phyloP scores from a whole-genome alignment of 345 rosid species.

The Aegle marmelos region DNA sequence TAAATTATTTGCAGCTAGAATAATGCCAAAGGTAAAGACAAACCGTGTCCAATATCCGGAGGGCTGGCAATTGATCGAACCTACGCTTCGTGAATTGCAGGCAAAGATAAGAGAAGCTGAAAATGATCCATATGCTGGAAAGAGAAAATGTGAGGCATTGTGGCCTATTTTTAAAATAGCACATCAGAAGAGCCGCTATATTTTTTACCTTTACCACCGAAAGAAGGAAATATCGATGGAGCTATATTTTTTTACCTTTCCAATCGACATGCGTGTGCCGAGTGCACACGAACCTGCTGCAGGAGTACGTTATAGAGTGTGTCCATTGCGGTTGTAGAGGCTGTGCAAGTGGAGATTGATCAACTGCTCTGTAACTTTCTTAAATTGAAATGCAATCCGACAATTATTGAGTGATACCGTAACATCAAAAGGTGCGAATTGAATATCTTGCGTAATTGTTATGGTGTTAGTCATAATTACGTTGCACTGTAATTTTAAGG shows the following conservation, averaged over 20 bases:
- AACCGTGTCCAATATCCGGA: too few relatives aligned
- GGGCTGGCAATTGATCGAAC: too few relatives aligned
- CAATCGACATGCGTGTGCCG: constrained; percentile 79
- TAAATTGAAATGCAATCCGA: not conserved
- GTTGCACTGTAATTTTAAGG: not conserved
- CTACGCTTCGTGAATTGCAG: too few relatives aligned
- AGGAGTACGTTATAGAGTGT: constrained; percentile 82
- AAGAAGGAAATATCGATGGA: too few relatives aligned
- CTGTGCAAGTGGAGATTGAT: constrained; percentile 77
- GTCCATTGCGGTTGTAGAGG: constrained; percentile 86
- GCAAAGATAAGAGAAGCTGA: too few relatives aligned
- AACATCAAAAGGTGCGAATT: not conserved
- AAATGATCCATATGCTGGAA: too few relatives aligned
- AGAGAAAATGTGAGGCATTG: too few relatives aligned
- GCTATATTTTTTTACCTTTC: not conserved
- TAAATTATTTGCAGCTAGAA: too few relatives aligned
- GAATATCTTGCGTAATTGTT: not conserved
- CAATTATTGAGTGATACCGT: not conserved
- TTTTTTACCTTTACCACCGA: too few relatives aligned
- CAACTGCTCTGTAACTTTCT: not conserved
- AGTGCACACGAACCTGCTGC: constrained; percentile 73
- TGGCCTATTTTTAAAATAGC: too few relatives aligned
- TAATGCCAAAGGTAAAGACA: too few relatives aligned
- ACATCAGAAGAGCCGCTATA: too few relatives aligned
- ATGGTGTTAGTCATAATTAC: not conserved